Evolutionary conservation across 495 filamentous ascomycete species (phyloP).

Genomic region (Tuber brumale): DNA sequence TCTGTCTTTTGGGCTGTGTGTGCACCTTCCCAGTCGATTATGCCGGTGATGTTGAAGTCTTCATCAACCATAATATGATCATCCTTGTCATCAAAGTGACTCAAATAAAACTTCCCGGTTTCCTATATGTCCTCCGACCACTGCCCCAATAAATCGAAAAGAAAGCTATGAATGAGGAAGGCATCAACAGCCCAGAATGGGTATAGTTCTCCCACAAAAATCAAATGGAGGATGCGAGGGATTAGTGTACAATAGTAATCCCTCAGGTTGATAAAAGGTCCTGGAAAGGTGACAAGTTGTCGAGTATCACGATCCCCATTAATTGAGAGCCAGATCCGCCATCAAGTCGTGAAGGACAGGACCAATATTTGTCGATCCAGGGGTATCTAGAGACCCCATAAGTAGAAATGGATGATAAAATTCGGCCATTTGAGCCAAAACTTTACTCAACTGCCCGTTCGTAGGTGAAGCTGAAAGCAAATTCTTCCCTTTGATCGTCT

Average conservation of each 20-base stretch:
- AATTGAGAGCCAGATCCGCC: neutral
- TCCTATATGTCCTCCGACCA: slow-evolving; percentile 28
- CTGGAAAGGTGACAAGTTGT: neutral
- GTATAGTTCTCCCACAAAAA: neutral
- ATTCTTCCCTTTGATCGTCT: slow-evolving; percentile 44
- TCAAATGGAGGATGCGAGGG: slow-evolving; percentile 1
- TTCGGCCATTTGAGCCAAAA: slow-evolving; percentile 45
- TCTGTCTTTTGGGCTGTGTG: slow-evolving; percentile 32
- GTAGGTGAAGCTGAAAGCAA: slow-evolving; percentile 39
- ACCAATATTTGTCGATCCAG: slow-evolving; percentile 1
- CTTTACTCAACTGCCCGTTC: slow-evolving; percentile 39
- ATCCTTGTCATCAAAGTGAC: slow-evolving; percentile 48
- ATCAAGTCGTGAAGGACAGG: neutral
- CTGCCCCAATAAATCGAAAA: slow-evolving; percentile 42
- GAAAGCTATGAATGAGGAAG: slow-evolving; percentile 30
- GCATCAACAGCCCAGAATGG: slow-evolving; percentile 4
- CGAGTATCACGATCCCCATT: neutral
- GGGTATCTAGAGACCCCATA: neutral
- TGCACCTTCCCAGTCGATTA: slow-evolving; percentile 49
- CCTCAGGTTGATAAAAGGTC: neutral
- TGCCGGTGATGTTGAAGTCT: slow-evolving; percentile 46
- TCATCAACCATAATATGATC: slow-evolving; percentile 48
- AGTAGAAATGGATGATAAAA: slow-evolving; percentile 32
- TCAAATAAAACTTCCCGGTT: slow-evolving; percentile 44
- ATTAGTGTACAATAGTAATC: neutral